Base-by-base conservation (phyloP, 208 protist species). In the Crithidia acanthocephali region DNA sequence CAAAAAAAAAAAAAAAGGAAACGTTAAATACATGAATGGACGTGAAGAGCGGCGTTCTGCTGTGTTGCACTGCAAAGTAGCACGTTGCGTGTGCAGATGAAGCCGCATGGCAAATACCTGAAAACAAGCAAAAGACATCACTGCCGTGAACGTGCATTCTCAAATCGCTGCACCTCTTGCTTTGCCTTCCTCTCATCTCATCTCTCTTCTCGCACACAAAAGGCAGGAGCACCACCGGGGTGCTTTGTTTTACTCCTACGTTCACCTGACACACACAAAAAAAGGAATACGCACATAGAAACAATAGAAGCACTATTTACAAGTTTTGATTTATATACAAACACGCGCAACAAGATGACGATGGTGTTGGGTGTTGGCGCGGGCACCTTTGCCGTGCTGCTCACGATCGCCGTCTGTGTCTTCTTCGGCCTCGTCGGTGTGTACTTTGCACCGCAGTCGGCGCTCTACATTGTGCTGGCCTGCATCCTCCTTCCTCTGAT, bases 351-450 rank as follows among this genome's bases (percentile, higher is more conserved):
- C 9, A 51, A 33, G 10, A 48, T 68, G 62, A 59, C 56, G 63
- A 86, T 92, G 78, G 87, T 91, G 65, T 62, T 91, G 3, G 85
- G 86, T 55, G 80, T 95, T 25, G 86, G 88, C 15, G 85, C 80
- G 8, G 91, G 88, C 32, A 92, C 84, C n/a, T 93, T 94, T 50
- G 85, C 86, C 4, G 78, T 95, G 53, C 67, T 93, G 10, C 48
- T 93, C 44, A 67, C 82, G 23, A 74, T 84, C 23, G 76, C 45
- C 48, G 74, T 94, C 27, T 86, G 79, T 28, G 59, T 93, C 37
- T 30, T 91, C 33, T 50, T 75, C 4, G 81, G 79, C 11, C 51
- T 92, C 11, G 25, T 92, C 16, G 86, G 80, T 27, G 57, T 68
- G 25, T 90, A 91, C 70, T 53, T 91, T 18, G 57, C 70, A 2